These are phyloP conservation scores for Wickerhamiella lipophila DNA, from an alignment of 805 yeast species.

Conservation along the genomic window DNA sequence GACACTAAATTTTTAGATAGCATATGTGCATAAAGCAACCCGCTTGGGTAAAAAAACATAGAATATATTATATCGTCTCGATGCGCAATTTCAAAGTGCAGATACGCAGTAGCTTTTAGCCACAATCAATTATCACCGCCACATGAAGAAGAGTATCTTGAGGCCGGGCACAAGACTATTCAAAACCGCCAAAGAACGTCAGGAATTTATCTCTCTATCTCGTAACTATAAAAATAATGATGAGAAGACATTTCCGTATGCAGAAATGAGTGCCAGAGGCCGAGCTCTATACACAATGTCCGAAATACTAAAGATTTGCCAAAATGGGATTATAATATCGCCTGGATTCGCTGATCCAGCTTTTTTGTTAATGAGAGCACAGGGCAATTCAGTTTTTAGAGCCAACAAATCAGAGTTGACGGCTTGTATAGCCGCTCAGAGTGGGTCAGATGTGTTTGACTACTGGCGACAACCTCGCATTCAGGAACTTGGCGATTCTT, in stretches of 20 bases:
- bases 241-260: neutral
- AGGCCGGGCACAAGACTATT: neutral
- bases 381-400: neutral
- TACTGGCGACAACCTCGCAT: too few relatives aligned
- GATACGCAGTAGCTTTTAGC: neutral
- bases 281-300: neutral
- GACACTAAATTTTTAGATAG: neutral
- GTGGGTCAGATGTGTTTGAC: neutral
- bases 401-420: neutral
- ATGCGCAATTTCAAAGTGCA: too few relatives aligned
- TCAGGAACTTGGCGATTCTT: neutral
- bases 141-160: neutral
- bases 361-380: neutral
- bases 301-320: neutral
- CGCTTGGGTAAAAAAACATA: too few relatives aligned
- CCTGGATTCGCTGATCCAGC: conserved; percentile 1
- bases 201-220: neutral
- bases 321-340: neutral
- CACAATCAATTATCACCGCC: neutral
- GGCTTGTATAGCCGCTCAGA: neutral
- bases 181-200: neutral
- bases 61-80: too few relatives aligned
- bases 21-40: neutral
- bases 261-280: conserved; percentile 1
- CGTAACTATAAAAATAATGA: neutral